Evolutionary conservation across 345 rosid species (phyloP).

Genomic region (Sisymbrium altissimum): DNA sequence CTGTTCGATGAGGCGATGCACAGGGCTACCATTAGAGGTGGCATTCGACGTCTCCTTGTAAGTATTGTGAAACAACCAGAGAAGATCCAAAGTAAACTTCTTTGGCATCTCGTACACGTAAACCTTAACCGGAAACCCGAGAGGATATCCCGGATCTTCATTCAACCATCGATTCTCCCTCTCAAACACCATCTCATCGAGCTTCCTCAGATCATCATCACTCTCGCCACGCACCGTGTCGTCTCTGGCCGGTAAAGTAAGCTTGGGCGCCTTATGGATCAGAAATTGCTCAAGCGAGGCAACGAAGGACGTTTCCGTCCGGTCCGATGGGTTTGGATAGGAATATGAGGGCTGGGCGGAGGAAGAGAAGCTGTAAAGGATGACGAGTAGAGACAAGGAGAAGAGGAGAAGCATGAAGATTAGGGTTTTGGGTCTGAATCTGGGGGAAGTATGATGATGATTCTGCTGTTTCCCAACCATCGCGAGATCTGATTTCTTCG

Average conservation of each 20-base stretch:
- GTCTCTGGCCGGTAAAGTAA: conserved; percentile 33
- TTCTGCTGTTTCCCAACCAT: conserved; percentile 43
- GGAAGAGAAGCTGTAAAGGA: conserved; percentile 30
- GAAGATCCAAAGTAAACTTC: conserved; percentile 82
- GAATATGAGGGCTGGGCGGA: conserved; percentile 15
- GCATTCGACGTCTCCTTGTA: conserved; percentile 73
- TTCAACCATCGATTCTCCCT: conserved; percentile 46
- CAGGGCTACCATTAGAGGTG: conserved; percentile 97
- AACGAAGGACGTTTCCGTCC: conserved; percentile 66
- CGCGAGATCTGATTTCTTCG: conserved; percentile 25
- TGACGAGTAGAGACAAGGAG: conserved; percentile 30
- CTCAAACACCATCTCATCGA: conserved; percentile 44
- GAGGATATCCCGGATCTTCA: conserved; percentile 47
- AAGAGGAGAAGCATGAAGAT: conserved; percentile 30
- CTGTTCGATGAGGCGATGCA: conserved; percentile 92
- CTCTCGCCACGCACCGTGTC: conserved; percentile 36
- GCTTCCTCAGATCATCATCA: conserved; percentile 35
- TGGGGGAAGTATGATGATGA: conserved; percentile 22
- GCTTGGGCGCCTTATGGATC: conserved; percentile 24
- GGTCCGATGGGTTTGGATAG: background rate
- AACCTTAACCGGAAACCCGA: conserved; percentile 59
- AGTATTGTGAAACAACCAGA: conserved; percentile 62
- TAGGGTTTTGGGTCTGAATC: conserved; percentile 40
- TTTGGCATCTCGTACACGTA: conserved; percentile 89
- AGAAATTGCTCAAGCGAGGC: conserved; percentile 66